phyloP scores from a whole-genome alignment of 495 filamentous ascomycete genomes.

The Trichoderma gamsii region DNA sequence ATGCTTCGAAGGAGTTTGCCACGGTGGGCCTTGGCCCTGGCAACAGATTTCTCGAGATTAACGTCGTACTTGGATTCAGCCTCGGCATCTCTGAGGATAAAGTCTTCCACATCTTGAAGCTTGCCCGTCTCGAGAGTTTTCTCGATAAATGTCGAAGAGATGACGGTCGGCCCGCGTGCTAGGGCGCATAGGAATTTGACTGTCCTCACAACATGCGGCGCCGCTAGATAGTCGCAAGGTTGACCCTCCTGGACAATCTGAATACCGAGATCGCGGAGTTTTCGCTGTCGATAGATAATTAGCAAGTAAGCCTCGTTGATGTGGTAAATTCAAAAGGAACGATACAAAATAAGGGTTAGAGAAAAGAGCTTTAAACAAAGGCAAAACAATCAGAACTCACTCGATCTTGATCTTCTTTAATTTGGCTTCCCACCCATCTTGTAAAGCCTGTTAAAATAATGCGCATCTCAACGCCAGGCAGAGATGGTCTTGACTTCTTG shows the following conservation, averaged over 20 bases:
- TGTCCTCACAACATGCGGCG: conserved; percentile 78
- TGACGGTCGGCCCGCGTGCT: conserved; percentile 66
- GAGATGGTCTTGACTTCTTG: conserved; percentile 57
- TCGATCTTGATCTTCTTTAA: conserved; percentile 71
- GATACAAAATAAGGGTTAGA: neutral
- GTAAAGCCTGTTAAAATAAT: conserved; percentile 74
- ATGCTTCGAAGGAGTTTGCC: conserved; percentile 64
- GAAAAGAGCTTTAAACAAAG: neutral
- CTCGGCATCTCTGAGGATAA: conserved; percentile 59
- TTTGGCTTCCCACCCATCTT: conserved; percentile 60
- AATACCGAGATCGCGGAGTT: conserved; percentile 79
- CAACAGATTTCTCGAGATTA: conserved; percentile 56
- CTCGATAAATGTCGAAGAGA: conserved; percentile 74
- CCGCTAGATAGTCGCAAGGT: conserved; percentile 80
- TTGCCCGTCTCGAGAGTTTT: conserved; percentile 55
- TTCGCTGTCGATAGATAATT: conserved; percentile 48
- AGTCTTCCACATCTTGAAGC: conserved; percentile 53
- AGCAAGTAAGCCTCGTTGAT: neutral
- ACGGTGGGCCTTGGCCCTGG: conserved; percentile 66
- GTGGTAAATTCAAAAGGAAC: neutral
- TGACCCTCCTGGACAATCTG: conserved; percentile 65
- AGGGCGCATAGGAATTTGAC: conserved; percentile 87
- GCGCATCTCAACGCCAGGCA: conserved; percentile 57
- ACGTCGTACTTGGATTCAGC: conserved; percentile 65
- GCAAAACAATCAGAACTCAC: conserved; percentile 44